Evolutionary conservation across 1,284 basidiomycete species (phyloP), one percentile per base, ranked within the genome.

Genomic region (Puccinia hordei): DNA sequence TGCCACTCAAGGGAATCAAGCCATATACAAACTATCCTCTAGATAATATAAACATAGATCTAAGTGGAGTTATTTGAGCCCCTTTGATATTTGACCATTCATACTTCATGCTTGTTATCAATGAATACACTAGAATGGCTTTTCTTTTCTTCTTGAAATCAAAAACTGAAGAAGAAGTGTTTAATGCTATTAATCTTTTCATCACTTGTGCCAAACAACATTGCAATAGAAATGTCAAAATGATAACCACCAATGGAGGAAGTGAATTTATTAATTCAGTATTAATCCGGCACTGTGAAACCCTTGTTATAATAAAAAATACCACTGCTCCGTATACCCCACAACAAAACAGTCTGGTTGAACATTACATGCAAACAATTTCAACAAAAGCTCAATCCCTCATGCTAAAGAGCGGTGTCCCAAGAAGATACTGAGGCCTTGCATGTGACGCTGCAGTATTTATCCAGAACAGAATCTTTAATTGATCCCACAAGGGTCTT

Each of bases 261-360:
- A 27, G 69, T 9, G 69, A 73, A 35, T 55, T 73, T 33, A 73
- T 38, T 22, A 73, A 55, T 27, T 51, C 44, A 13, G 10, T 38
- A 1, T 13, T 73, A 17, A 35, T 35, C 5, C n/a, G 4, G 2
- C 55, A 9, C 27, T 38, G 33, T n/a, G 33, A 55, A 2, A 5
- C n/a, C 33, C 2, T 51, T 10, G 65, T 38, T n/a, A 68, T 68
- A 1, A 24, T 44, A 5, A 41, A 68, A 13, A 41, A 44, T 24
- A 68, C 35, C 13, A 44, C 65, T 1, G 38, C 65, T 8, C 65
- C 65, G 12, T 68, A 68, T 46, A 17, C 65, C 5, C 65, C 65
- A n/a, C 65, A 68, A 30, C 65, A 68, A 49, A 68, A 68, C 12
- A 5, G 19, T 2, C 8, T 55, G 3, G 46, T 53, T 2, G 69